Evolutionary conservation across 2,329 filamentous ascomycete genomes (phyloP).

Genomic region (Aspergillus sp.): DNA sequence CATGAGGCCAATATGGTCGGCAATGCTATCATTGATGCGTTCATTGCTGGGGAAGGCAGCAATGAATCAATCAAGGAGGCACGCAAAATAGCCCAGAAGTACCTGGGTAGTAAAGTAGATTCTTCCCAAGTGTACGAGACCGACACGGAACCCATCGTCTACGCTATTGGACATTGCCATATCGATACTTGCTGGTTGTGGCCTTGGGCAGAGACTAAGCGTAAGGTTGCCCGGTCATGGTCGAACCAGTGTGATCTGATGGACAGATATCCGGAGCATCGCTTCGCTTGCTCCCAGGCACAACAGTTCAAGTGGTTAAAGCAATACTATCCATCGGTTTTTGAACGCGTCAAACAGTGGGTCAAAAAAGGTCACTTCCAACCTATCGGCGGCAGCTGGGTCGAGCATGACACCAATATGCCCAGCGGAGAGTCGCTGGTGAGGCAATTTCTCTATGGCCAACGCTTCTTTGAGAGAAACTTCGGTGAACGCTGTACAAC

Average conservation of each 20-base stretch:
- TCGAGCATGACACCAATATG: constrained; percentile 98
- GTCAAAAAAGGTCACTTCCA: constrained; percentile 90
- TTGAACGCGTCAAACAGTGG: constrained; percentile 86
- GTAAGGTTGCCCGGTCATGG: constrained; percentile 95
- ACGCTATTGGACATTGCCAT: constrained; percentile 91
- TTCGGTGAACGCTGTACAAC: constrained; percentile 88
- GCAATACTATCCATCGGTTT: constrained; percentile 81
- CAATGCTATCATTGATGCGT: constrained; percentile 87
- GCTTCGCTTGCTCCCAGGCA: constrained; percentile 89
- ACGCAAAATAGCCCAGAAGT: constrained; percentile 79
- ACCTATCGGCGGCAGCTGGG: constrained; percentile 96
- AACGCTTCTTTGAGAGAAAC: constrained; percentile 89
- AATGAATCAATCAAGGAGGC: constrained; percentile 75
- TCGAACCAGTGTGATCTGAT: constrained; percentile 94
- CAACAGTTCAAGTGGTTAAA: constrained; percentile 99
- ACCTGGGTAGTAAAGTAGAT: constrained; percentile 78
- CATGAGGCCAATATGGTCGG: constrained; percentile 81
- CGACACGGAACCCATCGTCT: constrained; percentile 74
- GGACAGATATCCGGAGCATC: constrained; percentile 90
- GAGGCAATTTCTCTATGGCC: constrained; percentile 92
- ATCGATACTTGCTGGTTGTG: constrained; percentile 99
- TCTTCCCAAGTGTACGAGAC: constrained; percentile 81
- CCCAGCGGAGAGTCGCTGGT: constrained; percentile 93
- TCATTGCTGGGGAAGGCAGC: constrained; percentile 73
- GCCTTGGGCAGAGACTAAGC: constrained; percentile 97